phyloP scores from a whole-genome alignment of 495 filamentous ascomycete species.

The Peziza echinospora region DNA sequence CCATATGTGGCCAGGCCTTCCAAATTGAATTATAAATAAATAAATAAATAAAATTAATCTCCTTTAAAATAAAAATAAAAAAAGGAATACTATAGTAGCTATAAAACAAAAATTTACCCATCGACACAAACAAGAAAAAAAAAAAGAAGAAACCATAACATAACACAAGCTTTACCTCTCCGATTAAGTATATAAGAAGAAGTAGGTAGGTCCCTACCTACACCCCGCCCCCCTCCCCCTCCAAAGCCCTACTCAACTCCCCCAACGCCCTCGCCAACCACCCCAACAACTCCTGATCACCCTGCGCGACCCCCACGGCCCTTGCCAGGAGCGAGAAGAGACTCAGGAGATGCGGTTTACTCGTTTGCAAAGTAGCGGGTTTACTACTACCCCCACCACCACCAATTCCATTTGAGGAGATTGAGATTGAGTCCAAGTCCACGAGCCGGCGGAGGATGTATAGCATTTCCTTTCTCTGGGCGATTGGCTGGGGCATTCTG shows the following conservation, averaged over 20 bases:
- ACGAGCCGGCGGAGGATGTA: conserved; percentile 45
- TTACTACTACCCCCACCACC: conserved; percentile 8
- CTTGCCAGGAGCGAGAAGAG: conserved; percentile 62
- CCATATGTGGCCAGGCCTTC: no score
- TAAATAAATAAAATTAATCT: no score
- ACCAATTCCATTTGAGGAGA: conserved; percentile 31
- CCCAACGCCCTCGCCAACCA: conserved; percentile 37
- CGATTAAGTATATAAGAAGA: no score
- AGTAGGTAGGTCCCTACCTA: no score
- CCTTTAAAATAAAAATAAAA: no score
- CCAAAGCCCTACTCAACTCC: conserved; percentile 46
- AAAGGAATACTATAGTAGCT: no score
- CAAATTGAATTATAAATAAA: no score
- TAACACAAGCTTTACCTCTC: no score
- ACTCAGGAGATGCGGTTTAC: conserved; percentile 42
- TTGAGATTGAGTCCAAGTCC: conserved; percentile 43
- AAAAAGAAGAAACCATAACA: no score
- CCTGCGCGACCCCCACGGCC: conserved; percentile 44
- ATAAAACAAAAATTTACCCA: no score
- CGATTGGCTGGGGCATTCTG: conserved; percentile 71
- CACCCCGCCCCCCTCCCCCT: conserved; percentile 13
- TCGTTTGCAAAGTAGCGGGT: conserved; percentile 21
- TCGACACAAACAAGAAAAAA: no score
- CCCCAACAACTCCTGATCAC: conserved; percentile 37
- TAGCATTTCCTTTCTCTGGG: conserved; percentile 55